phyloP scores from a whole-genome alignment of 371 early-diverging fungal species.

The Zychaea mexicana region DNA sequence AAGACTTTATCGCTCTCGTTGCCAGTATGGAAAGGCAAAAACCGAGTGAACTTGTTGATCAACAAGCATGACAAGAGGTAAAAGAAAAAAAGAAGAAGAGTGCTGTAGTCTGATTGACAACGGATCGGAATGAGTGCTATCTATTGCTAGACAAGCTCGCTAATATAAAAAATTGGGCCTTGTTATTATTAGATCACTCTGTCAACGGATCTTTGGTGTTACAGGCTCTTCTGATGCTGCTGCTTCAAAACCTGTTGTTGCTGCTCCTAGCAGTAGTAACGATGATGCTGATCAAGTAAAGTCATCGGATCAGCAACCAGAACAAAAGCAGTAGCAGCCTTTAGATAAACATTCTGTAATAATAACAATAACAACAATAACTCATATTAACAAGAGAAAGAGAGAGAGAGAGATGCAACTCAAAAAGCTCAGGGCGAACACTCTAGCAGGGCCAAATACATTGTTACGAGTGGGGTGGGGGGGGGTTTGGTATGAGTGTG shows the following conservation, averaged over 20 bases:
- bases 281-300: neutral
- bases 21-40: conserved; percentile 78
- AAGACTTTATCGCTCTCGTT: conserved; percentile 54
- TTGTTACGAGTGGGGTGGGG: too few relatives aligned
- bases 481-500: too few relatives aligned
- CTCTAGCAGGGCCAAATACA: too few relatives aligned
- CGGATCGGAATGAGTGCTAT: neutral
- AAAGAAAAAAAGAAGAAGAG: too few relatives aligned
- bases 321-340: neutral
- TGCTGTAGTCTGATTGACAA: neutral
- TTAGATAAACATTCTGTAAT: too few relatives aligned
- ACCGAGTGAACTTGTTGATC: conserved; percentile 71
- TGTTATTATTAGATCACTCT: conserved; percentile 27
- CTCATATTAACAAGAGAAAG: neutral
- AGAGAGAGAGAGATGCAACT: neutral
- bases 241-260: conserved; percentile 23
- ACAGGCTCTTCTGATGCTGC: conserved; percentile 32
- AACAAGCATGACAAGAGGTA: conserved; percentile 72
- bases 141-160: neutral
- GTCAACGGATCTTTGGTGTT: conserved; percentile 44
- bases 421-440: too few relatives aligned
- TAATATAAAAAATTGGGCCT: neutral
- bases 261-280: too few relatives aligned
- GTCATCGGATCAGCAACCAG: neutral
- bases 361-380: too few relatives aligned